Conservation (phyloP, 176 grass and related monocot genomes). For the Carex scoparia region DNA sequence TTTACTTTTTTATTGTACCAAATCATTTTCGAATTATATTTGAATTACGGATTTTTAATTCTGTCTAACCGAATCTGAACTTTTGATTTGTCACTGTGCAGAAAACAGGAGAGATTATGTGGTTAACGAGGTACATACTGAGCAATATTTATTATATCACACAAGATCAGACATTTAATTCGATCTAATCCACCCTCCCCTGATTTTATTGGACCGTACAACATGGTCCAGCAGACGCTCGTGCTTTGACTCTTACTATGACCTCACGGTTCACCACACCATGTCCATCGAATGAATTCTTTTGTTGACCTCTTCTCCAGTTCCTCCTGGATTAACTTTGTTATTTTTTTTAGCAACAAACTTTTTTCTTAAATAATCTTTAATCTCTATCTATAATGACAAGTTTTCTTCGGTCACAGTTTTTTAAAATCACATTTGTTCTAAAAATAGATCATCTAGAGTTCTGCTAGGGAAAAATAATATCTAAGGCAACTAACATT, state of each 20-base stretch:
- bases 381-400: background rate
- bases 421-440: background rate
- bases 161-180: background rate
- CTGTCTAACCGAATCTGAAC: too few relatives aligned
- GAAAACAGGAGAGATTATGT: background rate
- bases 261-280: background rate
- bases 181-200: background rate
- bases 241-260: background rate
- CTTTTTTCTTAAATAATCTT: constrained; percentile 4
- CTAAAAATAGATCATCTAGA: background rate
- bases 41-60: too few relatives aligned
- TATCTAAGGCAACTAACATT: background rate
- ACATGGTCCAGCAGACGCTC: background rate
- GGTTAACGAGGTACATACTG: background rate
- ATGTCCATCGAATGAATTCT: background rate
- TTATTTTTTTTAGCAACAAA: background rate
- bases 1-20: too few relatives aligned
- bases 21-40: too few relatives aligned
- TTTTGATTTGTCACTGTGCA: too few relatives aligned
- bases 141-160: background rate
- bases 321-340: background rate
- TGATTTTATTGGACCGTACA: background rate
- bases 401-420: background rate
- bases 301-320: background rate
- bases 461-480: background rate